Conservation (phyloP, 495 filamentous ascomycete species). For the Thermochaetoides thermophila region DNA sequence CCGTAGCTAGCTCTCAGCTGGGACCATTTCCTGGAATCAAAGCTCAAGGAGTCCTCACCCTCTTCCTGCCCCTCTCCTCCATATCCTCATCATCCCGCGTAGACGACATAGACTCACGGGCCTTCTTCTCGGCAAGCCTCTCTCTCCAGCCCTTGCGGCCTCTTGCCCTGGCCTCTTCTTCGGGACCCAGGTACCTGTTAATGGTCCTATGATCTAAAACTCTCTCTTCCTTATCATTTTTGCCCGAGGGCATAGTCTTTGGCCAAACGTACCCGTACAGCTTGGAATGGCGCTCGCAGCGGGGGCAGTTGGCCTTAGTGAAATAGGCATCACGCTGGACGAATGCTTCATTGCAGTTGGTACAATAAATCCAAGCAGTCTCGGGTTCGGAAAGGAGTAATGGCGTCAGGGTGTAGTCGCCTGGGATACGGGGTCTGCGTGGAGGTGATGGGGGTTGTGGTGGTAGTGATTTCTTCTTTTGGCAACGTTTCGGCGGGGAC, state of each 20-base stretch:
- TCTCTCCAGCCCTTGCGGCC: conserved; percentile 24
- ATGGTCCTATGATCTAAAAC: conserved; percentile 58
- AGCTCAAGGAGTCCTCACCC: too few relatives aligned
- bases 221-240: conserved; percentile 58
- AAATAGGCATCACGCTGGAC: conserved; percentile 77
- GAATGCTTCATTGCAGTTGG: conserved; percentile 64
- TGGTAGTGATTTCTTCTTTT: too few relatives aligned
- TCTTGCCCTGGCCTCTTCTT: conserved; percentile 47
- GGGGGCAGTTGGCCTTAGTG: conserved; percentile 68
- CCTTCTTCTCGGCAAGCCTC: conserved; percentile 1
- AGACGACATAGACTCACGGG: conserved; percentile 1
- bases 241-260: conserved; percentile 68
- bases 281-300: conserved; percentile 91
- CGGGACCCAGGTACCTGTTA: conserved; percentile 50
- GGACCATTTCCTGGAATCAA: too few relatives aligned
- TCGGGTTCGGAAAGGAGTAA: conserved; percentile 56
- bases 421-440: conserved; percentile 37
- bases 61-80: conserved; percentile 1
- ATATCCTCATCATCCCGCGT: conserved; percentile 20
- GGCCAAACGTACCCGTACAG: conserved; percentile 93
- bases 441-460: too few relatives aligned
- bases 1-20: too few relatives aligned
- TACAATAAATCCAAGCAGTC: conserved; percentile 75
- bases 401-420: conserved; percentile 65
- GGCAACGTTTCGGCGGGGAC: conserved; percentile 1